phyloP scores from a whole-genome alignment of 2,329 filamentous ascomycete genomes.

The Apiospora pterosperma region DNA sequence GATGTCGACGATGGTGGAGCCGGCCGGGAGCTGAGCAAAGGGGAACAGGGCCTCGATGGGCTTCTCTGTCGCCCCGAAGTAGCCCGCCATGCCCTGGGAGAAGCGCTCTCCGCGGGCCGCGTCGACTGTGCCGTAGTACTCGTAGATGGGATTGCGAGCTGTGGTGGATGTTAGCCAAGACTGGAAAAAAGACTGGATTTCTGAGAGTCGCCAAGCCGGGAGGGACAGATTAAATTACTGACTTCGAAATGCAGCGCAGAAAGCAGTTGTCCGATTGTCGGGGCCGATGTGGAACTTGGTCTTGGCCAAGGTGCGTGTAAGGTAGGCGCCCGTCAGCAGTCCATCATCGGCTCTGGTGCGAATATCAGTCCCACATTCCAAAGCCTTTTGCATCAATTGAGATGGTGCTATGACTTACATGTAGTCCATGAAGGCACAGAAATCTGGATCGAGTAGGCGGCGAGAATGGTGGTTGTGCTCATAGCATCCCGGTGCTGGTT shows the following conservation, averaged over 20 bases:
- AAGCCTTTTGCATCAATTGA: accelerated
- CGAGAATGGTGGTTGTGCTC: not conserved
- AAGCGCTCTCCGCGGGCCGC: not conserved
- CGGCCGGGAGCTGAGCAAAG: not conserved
- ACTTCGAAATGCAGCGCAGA: not conserved
- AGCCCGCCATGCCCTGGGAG: not conserved
- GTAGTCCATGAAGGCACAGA: not conserved
- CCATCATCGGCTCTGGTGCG: not conserved
- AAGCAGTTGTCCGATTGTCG: not conserved
- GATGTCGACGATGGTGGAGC: not conserved
- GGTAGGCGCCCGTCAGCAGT: not conserved
- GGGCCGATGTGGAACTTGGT: not conserved
- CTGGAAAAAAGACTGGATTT: too few relatives aligned
- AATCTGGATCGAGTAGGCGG: not conserved
- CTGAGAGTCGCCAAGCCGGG: too few relatives aligned
- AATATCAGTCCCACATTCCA: not conserved
- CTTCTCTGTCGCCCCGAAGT: not conserved
- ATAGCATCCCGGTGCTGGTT: not conserved
- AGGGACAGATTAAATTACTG: not conserved
- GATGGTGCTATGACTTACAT: not conserved
- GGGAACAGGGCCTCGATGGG: not conserved
- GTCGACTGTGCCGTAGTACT: not conserved
- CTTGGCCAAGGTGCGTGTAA: not conserved
- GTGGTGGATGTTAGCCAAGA: not conserved
- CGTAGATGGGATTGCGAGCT: not conserved